Evolutionary conservation across 2,329 filamentous ascomycete species (phyloP).

Genomic region (Paecilomyces sp.): DNA sequence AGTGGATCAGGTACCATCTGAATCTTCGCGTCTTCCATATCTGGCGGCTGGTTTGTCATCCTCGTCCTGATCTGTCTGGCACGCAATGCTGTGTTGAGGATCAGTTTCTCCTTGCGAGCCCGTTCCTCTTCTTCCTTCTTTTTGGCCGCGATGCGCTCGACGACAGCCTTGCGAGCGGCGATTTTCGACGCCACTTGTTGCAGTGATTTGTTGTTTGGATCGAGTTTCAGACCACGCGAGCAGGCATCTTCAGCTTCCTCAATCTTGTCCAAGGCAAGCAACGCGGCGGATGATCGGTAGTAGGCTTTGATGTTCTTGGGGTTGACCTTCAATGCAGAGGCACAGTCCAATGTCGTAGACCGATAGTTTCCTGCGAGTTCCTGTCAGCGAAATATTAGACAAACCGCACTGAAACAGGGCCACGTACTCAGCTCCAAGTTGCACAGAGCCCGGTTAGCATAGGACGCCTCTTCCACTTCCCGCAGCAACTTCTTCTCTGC

Average conservation of each 20-base stretch:
- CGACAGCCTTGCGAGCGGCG: constrained; percentile 47
- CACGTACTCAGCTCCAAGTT: constrained; percentile 69
- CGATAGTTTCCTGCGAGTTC: constrained; percentile 65
- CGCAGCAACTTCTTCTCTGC: constrained; percentile 58
- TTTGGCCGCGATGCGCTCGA: constrained; percentile 50
- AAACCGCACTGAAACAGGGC: not conserved
- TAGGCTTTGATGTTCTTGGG: constrained; percentile 78
- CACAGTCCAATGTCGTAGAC: constrained; percentile 78
- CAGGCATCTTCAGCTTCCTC: constrained; percentile 75
- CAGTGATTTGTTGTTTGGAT: constrained; percentile 62
- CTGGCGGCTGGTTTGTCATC: constrained; percentile 63
- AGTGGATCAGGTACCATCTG: constrained; percentile 64
- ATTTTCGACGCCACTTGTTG: constrained; percentile 58
- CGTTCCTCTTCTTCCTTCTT: constrained; percentile 46
- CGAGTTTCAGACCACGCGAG: constrained; percentile 64
- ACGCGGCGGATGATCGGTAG: constrained; percentile 74
- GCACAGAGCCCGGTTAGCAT: constrained; percentile 83
- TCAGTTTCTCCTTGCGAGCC: constrained; percentile 47
- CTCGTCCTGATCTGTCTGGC: constrained; percentile 65
- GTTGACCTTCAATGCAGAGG: constrained; percentile 70
- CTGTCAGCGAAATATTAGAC: constrained; percentile 11
- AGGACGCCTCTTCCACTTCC: constrained; percentile 64
- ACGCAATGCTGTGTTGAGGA: constrained; percentile 59
- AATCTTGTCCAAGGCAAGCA: constrained; percentile 71
- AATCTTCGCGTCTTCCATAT: constrained; percentile 78